Base-by-base conservation (phyloP, 1,139 yeast species). In the Sugiyamaella sp. region DNA sequence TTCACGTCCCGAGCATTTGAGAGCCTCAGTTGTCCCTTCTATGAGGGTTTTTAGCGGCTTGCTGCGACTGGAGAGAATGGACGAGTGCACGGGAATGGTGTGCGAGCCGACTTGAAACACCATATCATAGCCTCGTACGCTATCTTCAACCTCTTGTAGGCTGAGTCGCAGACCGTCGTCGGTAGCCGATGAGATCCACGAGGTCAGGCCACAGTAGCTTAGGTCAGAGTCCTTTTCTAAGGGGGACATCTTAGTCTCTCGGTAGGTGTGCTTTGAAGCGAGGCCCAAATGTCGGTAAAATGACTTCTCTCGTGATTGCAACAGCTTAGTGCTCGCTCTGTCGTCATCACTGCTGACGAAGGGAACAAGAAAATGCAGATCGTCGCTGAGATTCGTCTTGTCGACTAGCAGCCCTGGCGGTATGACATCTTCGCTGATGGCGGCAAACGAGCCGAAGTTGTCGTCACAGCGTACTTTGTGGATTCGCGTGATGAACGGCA, bases 401-500 rank as follows among this genome's bases (percentile, higher is more conserved):
- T 57, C 61, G n/a, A 66, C 54, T 5, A 42, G 43, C 17, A 64
- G 49, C 4, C 57, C 54, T 9, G 59, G 60, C 16, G 49, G 39
- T 6, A 32, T 40, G 21, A 57, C 53, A 38, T 86, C 95, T 60
- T 84, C 86, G 60, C 87, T 77, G 6, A 89, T 71, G 48, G 86
- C 81, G 0, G 83, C 85, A 73, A 88, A 89, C 0, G 89, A 84
- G 0, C 81, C 74, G 66, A 87, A 88, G 16, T 74, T 70, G 1
- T 84, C 77, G 66, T 89, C 91, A 63, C 93, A 84, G 0, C 79
- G 68, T 1, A 89, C 95, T 42, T 74, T 73, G 1, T 77, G 78
- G 4, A 82, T 75, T 49, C 80, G 78, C 53, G 84, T 83, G 17
- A 86, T 61, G 45, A 74, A 71, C 17, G 81, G 80, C 1, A 86